Evolutionary conservation across 768 basidiomycete species (phyloP).

Genomic region (Psilocybe sp.): DNA sequence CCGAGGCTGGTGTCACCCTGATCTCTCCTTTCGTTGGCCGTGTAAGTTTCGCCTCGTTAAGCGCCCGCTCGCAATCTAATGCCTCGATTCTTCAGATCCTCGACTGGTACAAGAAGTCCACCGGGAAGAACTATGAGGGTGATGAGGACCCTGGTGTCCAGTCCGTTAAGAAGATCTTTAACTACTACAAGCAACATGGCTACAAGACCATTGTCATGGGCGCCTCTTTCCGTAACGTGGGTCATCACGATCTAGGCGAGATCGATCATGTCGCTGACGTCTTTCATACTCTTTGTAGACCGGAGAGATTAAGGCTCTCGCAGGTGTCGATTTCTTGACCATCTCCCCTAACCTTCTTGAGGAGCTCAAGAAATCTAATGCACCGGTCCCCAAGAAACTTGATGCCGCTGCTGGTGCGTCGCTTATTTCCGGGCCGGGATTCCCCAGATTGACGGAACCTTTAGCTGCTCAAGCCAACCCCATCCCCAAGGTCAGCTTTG

Average conservation of each 20-base stretch:
- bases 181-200: slow-evolving; percentile 98
- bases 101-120: slow-evolving; percentile 97
- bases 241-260: slow-evolving; percentile 22
- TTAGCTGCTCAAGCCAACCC: slow-evolving; percentile 54
- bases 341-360: slow-evolving; percentile 90
- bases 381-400: slow-evolving; percentile 82
- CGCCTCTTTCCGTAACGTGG: slow-evolving; percentile 96
- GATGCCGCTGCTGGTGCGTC: slow-evolving; percentile 58
- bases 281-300: slow-evolving; percentile 36
- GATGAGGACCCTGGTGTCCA: slow-evolving; percentile 94
- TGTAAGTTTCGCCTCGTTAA: slow-evolving; percentile 45
- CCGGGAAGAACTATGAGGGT: slow-evolving; percentile 85
- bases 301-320: slow-evolving; percentile 92
- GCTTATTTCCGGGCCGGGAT: slow-evolving; percentile 7
- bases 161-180: slow-evolving; percentile 96
- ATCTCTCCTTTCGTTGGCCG: slow-evolving; percentile 99
- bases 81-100: slow-evolving; percentile 62
- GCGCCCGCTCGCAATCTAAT: slow-evolving; percentile 6
- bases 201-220: slow-evolving; percentile 99
- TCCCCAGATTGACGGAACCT: slow-evolving; percentile 4
- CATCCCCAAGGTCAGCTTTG: slow-evolving; percentile 75
- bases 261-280: neutral
- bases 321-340: slow-evolving; percentile 97
- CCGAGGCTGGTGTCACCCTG: slow-evolving; percentile 96
- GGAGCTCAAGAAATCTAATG: slow-evolving; percentile 82